These are phyloP conservation scores for Aspergillus novoparasiticus DNA, from an alignment of 2,329 filamentous ascomycete genomes.

Conservation along the genomic window DNA sequence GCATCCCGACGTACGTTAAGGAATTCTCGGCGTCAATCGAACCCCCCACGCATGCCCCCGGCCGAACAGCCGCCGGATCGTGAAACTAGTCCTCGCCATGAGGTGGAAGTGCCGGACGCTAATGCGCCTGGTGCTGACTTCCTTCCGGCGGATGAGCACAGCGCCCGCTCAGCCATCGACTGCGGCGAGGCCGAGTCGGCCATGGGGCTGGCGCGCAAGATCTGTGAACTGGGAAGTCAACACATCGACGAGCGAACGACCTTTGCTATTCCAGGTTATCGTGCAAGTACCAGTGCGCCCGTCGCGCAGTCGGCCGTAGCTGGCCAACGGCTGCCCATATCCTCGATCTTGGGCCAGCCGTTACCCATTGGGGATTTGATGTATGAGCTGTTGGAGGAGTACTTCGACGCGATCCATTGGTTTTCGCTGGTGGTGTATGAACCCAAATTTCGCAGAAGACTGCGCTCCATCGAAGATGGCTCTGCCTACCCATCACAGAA, in stretches of 20 bases:
- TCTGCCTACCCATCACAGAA: conserved; percentile 37
- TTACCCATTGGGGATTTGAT: conserved; percentile 34
- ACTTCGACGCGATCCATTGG: conserved; percentile 48
- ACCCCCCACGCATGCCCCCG: not conserved
- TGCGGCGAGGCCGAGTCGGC: conserved; percentile 38
- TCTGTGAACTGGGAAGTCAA: conserved; percentile 31
- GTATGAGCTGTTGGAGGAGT: conserved; percentile 41
- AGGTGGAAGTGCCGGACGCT: not conserved
- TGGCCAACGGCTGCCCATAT: conserved; percentile 28
- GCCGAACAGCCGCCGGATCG: not conserved
- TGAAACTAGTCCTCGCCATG: not conserved
- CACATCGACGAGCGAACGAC: conserved; percentile 33
- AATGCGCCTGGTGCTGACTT: not conserved
- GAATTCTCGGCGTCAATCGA: not conserved
- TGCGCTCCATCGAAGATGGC: conserved; percentile 37
- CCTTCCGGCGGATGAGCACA: not conserved
- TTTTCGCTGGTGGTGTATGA: conserved; percentile 49
- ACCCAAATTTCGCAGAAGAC: conserved; percentile 40
- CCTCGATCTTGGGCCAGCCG: conserved; percentile 28
- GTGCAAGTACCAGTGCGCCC: conserved; percentile 12
- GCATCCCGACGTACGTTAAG: not conserved
- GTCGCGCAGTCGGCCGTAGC: conserved; percentile 4
- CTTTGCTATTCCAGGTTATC: conserved; percentile 40
- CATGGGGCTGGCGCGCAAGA: conserved; percentile 37
- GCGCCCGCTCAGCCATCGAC: conserved; percentile 14